These are phyloP conservation scores for Populus hybrid DNA, from an alignment of 441 rosid species.

Conservation along the genomic window DNA sequence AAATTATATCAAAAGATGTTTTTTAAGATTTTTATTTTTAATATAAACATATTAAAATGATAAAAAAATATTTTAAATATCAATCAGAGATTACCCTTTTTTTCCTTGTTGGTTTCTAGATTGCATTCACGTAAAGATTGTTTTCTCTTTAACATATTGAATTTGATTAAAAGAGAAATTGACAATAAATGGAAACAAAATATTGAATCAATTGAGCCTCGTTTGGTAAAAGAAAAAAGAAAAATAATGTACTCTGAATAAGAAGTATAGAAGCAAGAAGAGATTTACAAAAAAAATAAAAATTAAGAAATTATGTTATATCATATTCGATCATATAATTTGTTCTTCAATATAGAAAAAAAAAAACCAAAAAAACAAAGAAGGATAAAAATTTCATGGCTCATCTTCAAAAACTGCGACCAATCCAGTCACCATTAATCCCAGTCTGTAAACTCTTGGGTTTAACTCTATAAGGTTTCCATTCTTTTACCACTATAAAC, in stretches of 20 bases:
- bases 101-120: neutral
- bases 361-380: neutral
- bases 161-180: neutral
- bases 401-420: conserved; percentile 41
- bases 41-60: no score
- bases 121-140: neutral
- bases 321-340: conserved; percentile 13
- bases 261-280: neutral
- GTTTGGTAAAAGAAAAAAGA: neutral
- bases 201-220: neutral
- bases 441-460: conserved; percentile 37
- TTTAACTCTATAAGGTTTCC: conserved; percentile 41
- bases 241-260: neutral
- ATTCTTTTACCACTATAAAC: conserved; percentile 16
- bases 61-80: no score
- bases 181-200: neutral
- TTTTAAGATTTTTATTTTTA: no score
- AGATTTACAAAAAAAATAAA: neutral
- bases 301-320: neutral
- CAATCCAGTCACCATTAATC: conserved; percentile 43
- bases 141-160: neutral
- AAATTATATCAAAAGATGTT: no score
- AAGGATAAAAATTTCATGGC: conserved; percentile 26
- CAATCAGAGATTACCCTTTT: conserved; percentile 5
- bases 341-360: neutral